A percentile compares a stretch with the other conserved stretches of the same genome.
phyloP scores from a whole-genome alignment of 441 rosid species.

The Populus trichocarpa region DNA sequence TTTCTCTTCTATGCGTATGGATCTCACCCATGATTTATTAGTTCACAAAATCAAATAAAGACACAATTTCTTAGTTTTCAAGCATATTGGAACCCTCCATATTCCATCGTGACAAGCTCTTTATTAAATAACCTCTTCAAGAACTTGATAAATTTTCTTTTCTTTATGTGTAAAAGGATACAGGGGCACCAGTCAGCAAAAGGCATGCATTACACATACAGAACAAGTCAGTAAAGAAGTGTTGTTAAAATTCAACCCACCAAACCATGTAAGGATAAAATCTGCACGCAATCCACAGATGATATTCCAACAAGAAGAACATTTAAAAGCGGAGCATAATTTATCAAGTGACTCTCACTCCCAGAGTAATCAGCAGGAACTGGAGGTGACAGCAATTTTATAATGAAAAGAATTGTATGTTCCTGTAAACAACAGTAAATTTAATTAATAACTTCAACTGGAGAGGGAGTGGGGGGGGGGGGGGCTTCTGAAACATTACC shows the following conservation, averaged over 20 bases:
- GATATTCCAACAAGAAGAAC: slow-evolving; percentile 91
- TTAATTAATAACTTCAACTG: slow-evolving; percentile 7
- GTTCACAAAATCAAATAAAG: background rate
- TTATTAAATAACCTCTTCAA: background rate
- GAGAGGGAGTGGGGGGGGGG: background rate
- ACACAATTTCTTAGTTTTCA: background rate
- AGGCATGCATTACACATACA: background rate
- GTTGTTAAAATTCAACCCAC: slow-evolving; percentile 41
- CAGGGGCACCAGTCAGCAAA: background rate
- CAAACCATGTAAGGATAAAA: slow-evolving; percentile 85
- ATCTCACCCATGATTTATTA: background rate
- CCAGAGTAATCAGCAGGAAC: slow-evolving; percentile 71
- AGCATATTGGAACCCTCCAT: background rate
- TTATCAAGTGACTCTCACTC: slow-evolving; percentile 72
- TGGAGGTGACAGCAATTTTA: slow-evolving; percentile 74
- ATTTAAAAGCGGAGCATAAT: slow-evolving; percentile 73
- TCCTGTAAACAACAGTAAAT: slow-evolving; percentile 58
- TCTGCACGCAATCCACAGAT: slow-evolving; percentile 81
- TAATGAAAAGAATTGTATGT: slow-evolving; percentile 69
- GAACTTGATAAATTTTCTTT: background rate
- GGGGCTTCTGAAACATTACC: slow-evolving; percentile 40
- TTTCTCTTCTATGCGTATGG: background rate
- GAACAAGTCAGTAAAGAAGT: background rate
- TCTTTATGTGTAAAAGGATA: background rate
- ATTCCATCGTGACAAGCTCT: background rate